These are phyloP conservation scores for Porcisia deanei DNA, from an alignment of 208 protist species.

Conservation along the genomic window DNA sequence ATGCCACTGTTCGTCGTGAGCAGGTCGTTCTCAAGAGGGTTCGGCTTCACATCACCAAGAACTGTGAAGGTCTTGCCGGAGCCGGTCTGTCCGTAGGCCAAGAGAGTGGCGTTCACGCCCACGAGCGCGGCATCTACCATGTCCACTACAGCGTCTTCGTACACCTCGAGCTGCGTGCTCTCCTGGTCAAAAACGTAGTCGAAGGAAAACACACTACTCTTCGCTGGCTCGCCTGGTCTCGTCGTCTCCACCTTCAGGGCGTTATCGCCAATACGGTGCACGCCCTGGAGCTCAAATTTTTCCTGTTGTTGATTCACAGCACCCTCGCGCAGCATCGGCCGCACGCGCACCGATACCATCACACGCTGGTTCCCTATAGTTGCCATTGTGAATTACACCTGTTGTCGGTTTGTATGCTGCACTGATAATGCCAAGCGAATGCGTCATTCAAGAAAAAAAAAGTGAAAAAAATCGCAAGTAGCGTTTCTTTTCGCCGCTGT, in stretches of 20 bases:
- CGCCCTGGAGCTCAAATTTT: conserved; percentile 68
- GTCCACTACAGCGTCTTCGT: conserved; percentile 83
- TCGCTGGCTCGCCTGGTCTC: conserved; percentile 41
- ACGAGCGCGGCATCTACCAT: conserved; percentile 84
- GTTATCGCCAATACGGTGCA: conserved; percentile 61
- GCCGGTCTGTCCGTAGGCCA: conserved; percentile 93
- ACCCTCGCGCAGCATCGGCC: conserved; percentile 70
- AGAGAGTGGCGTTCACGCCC: conserved; percentile 77
- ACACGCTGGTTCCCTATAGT: conserved; percentile 61
- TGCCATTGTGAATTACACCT: conserved; percentile 18
- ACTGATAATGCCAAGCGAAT: background rate
- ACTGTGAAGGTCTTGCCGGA: conserved; percentile 91
- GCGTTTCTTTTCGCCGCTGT: background rate
- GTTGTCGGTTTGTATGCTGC: background rate
- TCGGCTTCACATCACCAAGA: conserved; percentile 70
- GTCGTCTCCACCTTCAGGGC: conserved; percentile 61
- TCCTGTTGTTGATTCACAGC: conserved; percentile 59
- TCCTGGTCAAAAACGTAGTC: conserved; percentile 91
- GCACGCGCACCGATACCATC: conserved; percentile 84
- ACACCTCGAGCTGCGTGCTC: conserved; percentile 87
- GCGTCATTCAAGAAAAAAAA: too few species aligned
- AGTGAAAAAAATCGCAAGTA: too few species aligned
- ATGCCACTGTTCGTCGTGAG: conserved; percentile 85
- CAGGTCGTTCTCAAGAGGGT: conserved; percentile 68
- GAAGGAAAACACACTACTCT: conserved; percentile 73